phyloP scores from a whole-genome alignment of 768 basidiomycete species.

The Paxillus involutus region DNA sequence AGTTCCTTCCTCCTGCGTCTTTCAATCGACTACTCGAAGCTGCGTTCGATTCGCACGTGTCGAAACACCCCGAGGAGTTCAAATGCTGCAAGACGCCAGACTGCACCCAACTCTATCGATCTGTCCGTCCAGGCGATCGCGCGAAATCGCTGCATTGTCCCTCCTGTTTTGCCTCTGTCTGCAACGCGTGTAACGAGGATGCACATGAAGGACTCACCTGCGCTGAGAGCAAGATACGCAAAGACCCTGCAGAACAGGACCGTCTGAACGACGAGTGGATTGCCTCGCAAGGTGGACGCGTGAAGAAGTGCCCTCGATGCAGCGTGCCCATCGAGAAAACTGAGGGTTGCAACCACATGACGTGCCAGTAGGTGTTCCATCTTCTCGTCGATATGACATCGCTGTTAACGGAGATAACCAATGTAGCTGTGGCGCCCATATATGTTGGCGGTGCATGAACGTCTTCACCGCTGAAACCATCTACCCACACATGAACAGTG shows the following conservation, averaged over 20 bases:
- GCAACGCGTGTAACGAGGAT: constrained; percentile 59
- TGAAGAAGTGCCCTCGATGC: constrained; percentile 75
- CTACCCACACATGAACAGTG: constrained; percentile 38
- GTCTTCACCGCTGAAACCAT: constrained; percentile 34
- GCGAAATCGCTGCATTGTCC: constrained; percentile 55
- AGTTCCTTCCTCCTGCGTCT: constrained; percentile 47
- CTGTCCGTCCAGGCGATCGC: constrained; percentile 39
- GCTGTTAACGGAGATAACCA: no score
- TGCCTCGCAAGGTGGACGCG: constrained; percentile 46
- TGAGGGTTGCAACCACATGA: constrained; percentile 81
- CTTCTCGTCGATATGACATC: neutral
- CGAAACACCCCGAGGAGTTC: constrained; percentile 57
- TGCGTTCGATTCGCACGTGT: constrained; percentile 57
- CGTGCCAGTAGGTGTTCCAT: constrained; percentile 40
- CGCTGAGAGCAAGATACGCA: constrained; percentile 35
- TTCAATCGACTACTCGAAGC: constrained; percentile 57
- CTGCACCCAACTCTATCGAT: constrained; percentile 71
- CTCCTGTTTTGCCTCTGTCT: constrained; percentile 64
- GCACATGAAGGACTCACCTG: constrained; percentile 65
- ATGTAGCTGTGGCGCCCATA: constrained; percentile 66
- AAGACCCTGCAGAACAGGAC: constrained; percentile 45
- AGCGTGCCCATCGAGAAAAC: constrained; percentile 63
- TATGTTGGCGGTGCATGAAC: constrained; percentile 67
- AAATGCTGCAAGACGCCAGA: constrained; percentile 79
- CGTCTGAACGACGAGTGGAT: constrained; percentile 63